Evolutionary conservation across 2,329 filamentous ascomycete genomes (phyloP), one percentile per base, ranked within the genome.

Genomic region (Colletotrichum karsti): DNA sequence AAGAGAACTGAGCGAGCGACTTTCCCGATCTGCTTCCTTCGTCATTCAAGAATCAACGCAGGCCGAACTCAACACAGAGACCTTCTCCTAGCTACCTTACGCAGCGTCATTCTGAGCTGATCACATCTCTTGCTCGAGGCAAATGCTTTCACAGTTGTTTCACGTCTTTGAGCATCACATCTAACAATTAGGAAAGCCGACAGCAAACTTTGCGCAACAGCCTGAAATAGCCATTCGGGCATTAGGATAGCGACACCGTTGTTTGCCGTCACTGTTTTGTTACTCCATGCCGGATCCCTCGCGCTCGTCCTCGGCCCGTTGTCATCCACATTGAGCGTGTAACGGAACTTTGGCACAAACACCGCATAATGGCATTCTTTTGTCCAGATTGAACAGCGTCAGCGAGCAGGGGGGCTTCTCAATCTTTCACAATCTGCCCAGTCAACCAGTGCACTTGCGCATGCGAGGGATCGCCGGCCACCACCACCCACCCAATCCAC

Each of bases 391-490:
- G 15, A 53, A 39, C 57, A 42, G 41, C 26, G 56, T 26, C 57
- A 44, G 33, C 33, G 33, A 46, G 28, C 30, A 7, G 18, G 63
- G 18, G 50, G 20, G 24, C 42, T 26, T 24, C 50, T 22, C 22
- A 35, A 39, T 63, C 51, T 56, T 67, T 51, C 63, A 54, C 55
- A 10, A 8, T 48, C 30, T 37, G 51, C 18, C 24, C 28, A 42
- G 15, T 35, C 51, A 63, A 51, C 35, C n/a, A n/a, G n/a, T n/a
- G 22, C 20, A 15, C 42, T 57, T 51, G 28, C 59, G 42, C 64
- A 33, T 42, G 30, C 30, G 39, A 41, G 20, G 58, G 63, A 63
- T 63, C 41, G 26, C 56, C 58, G 63, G 63, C 58, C 63, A 54
- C 22, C 42, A 63, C 51, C 30, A 37, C 44, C 53, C 53, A 46